These are phyloP conservation scores for Xerocomellus amylosporus DNA, from an alignment of 768 basidiomycete species.

Conservation along the genomic window DNA sequence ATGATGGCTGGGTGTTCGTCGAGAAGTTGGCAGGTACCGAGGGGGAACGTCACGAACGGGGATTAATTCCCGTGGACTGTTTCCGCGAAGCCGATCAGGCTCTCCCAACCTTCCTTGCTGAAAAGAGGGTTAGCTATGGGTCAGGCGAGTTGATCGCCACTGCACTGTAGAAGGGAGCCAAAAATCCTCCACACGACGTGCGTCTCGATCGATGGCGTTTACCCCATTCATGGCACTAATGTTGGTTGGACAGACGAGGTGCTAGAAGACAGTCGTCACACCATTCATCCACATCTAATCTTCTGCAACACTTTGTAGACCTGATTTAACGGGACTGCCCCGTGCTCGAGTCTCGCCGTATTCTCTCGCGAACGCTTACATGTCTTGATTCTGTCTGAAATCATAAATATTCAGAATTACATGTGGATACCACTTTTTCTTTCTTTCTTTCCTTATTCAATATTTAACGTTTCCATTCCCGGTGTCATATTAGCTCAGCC, in stretches of 20 bases:
- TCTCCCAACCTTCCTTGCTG: constrained; percentile 47
- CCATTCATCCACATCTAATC: not conserved
- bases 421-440: constrained; percentile 14
- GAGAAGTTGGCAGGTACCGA: constrained; percentile 37
- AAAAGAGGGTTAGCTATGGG: constrained; percentile 44
- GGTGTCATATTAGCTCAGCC: not conserved
- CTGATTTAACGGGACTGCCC: not conserved
- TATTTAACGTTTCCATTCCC: not conserved
- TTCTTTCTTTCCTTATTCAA: not conserved
- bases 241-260: not conserved
- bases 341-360: not conserved
- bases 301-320: not conserved
- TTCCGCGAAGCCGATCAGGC: constrained; percentile 48
- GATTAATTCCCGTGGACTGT: constrained; percentile 71
- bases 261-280: not conserved
- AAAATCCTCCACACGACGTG: not conserved
- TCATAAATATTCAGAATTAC: constrained; percentile 6
- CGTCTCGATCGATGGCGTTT: not conserved
- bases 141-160: not conserved
- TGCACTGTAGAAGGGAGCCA: not conserved
- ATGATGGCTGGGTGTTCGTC: constrained; percentile 71
- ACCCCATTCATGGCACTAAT: not conserved
- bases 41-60: constrained; percentile 27
- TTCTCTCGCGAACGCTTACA: not conserved
- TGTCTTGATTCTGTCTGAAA: not conserved